Conservation (phyloP, 148 eudicot genomes). For the Fallopia convolvulus region DNA sequence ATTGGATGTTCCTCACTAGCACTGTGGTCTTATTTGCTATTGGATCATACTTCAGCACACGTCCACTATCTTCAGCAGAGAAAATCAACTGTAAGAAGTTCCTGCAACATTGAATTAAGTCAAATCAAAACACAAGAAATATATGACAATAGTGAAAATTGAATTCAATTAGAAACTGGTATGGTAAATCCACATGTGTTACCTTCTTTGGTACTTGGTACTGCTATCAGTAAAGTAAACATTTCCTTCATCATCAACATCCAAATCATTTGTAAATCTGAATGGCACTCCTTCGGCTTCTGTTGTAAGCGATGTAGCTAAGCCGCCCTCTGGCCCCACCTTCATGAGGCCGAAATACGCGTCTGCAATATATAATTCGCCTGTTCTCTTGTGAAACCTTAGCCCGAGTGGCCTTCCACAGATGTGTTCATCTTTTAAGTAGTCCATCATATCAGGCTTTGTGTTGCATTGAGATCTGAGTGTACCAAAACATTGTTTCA, state of each 20-base stretch:
- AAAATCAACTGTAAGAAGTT: slow-evolving; percentile 80
- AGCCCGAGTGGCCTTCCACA: slow-evolving; percentile 95
- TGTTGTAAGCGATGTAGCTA: slow-evolving; percentile 59
- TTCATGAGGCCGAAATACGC: slow-evolving; percentile 87
- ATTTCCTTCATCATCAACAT: slow-evolving; percentile 73
- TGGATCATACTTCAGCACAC: slow-evolving; percentile 76
- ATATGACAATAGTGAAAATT: not conserved
- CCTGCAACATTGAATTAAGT: slow-evolving; percentile 31
- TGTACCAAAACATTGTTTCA: not conserved
- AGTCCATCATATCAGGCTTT: slow-evolving; percentile 47
- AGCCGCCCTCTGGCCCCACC: slow-evolving; percentile 85
- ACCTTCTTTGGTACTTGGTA: slow-evolving; percentile 76
- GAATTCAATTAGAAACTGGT: not conserved
- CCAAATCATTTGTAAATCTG: slow-evolving; percentile 80
- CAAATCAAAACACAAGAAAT: not conserved
- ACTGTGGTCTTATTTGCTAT: slow-evolving; percentile 57
- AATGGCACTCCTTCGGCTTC: slow-evolving; percentile 81
- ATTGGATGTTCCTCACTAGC: slow-evolving; percentile 56
- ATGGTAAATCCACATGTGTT: not conserved
- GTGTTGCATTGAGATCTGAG: slow-evolving; percentile 81
- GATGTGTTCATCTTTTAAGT: slow-evolving; percentile 75
- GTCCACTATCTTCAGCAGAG: slow-evolving; percentile 66
- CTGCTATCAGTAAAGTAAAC: slow-evolving; percentile 89
- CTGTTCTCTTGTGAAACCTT: slow-evolving; percentile 71
- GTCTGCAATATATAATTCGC: slow-evolving; percentile 90